Conservation (phyloP, 2,329 filamentous ascomycete species). For the Colletotrichum eleusines region DNA sequence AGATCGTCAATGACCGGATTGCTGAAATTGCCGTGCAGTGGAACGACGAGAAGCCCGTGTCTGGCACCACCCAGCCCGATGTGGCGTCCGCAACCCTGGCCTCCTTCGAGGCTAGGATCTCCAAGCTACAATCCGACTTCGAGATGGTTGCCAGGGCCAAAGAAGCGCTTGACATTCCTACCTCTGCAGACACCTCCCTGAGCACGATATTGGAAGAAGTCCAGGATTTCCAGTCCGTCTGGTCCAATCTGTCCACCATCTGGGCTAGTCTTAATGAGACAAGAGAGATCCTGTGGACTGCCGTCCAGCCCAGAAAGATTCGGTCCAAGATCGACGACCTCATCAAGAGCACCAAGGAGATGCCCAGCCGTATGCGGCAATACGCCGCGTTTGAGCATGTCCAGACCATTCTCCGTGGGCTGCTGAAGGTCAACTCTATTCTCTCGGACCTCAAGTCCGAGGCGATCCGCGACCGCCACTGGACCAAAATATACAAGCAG, state of each 20-base stretch:
- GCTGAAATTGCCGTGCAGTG: constrained; percentile 86
- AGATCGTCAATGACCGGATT: constrained; percentile 90
- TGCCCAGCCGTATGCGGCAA: constrained; percentile 98
- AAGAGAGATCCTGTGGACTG: constrained; percentile 92
- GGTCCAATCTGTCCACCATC: constrained; percentile 94
- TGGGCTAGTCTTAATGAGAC: constrained; percentile 97
- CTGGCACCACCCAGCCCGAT: constrained; percentile 90
- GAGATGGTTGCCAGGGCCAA: constrained; percentile 97
- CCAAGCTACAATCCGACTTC: constrained; percentile 85
- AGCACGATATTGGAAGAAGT: constrained; percentile 93
- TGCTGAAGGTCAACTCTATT: constrained; percentile 91
- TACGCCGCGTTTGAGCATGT: constrained; percentile 99
- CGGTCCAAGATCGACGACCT: constrained; percentile 89
- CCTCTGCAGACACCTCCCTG: constrained; percentile 83
- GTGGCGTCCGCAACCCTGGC: constrained; percentile 86
- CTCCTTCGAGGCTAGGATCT: constrained; percentile 87
- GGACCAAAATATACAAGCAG: constrained; percentile 97
- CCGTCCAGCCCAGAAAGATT: constrained; percentile 93
- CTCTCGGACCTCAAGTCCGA: constrained; percentile 95
- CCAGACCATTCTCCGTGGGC: constrained; percentile 87
- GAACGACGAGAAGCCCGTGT: constrained; percentile 97
- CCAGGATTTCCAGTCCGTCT: constrained; percentile 98
- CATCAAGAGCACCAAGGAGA: constrained; percentile 98
- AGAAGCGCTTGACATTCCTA: constrained; percentile 91
- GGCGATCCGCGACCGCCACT: constrained; percentile 95